phyloP scores from a whole-genome alignment of 2,329 filamentous ascomycete genomes.

The Myriangium duriaei region DNA sequence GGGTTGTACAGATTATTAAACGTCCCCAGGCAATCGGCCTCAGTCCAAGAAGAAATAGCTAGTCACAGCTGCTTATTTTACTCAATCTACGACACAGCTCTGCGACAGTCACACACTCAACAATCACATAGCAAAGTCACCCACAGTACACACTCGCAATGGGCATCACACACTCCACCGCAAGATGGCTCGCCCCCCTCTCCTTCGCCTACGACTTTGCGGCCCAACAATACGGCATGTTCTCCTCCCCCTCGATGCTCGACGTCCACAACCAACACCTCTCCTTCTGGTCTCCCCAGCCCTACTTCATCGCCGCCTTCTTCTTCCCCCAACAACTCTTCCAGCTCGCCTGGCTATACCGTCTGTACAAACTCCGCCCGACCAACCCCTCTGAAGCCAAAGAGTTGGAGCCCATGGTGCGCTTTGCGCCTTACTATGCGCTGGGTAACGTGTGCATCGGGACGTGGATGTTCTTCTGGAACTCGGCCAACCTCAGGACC shows the following conservation, averaged over 20 bases:
- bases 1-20: no score
- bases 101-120: no score
- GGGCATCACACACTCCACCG: slow-evolving; percentile 42
- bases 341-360: slow-evolving; percentile 46
- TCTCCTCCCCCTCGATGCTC: slow-evolving; percentile 45
- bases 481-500: slow-evolving; percentile 36
- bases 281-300: slow-evolving; percentile 47
- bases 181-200: slow-evolving; percentile 41
- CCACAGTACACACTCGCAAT: slow-evolving; percentile 31
- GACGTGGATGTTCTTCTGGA: slow-evolving; percentile 51
- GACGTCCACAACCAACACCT: slow-evolving; percentile 46
- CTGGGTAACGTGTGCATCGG: slow-evolving; percentile 48
- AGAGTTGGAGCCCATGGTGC: slow-evolving; percentile 38
- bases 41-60: no score
- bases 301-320: slow-evolving; percentile 47
- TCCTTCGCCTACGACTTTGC: slow-evolving; percentile 46
- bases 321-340: slow-evolving; percentile 50
- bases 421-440: slow-evolving; percentile 43
- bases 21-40: no score
- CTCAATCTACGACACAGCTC: no score
- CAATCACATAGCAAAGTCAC: no score
- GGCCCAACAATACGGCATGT: slow-evolving; percentile 47
- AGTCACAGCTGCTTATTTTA: no score
- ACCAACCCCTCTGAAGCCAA: slow-evolving; percentile 27
- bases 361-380: slow-evolving; percentile 38